Base-by-base conservation (phyloP, 495 filamentous ascomycete species). In the Achaetomiella virescens region DNA sequence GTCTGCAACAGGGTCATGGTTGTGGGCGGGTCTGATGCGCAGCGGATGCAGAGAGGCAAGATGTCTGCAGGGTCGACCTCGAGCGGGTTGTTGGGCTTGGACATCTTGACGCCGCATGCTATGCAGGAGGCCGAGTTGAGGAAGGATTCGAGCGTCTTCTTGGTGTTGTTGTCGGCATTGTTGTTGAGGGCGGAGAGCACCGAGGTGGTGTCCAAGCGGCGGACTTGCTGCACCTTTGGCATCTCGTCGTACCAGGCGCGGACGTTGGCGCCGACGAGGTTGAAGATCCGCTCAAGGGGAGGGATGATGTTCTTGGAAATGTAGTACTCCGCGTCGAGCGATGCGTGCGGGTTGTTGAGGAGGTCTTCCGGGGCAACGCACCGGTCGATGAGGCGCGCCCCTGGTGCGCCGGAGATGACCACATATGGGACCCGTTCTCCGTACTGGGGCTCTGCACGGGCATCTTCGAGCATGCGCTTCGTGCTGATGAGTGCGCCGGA, bases 321-420 rank as follows among this genome's bases (percentile, higher is more conserved):
- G 70, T 98, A 98, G 70, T 98, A 98, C 62, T 96, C 91, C 0
- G 91, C 82, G 63, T 98, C 93, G n/a, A 98, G 78, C 59, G 89
- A 84, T n/a, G 85, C 75, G 54, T 88, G 79, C 20, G 86, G 81
- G 55, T 87, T 86, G 36, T 82, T 72, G 2, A 97, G 73, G n/a
- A 97, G 78, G 21, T 80, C 80, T 66, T 96, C 89, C 0, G 95
- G 93, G 40, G 88, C 78, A 0, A 98, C 86, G 66, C 90, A 96
- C 18, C 93, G 87, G 71, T 97, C 93, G 59, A 95, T 83, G 7
- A 98, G 78, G 49, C 88, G 76, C 35, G 90, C 84, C 0, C 90
- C 91, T 1, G 95, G 91, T 0, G 86, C 88, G 22, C 95, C 93
- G 4, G 90, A 83, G 31, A 95, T 76, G 18, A 98, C 91, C 11